Base-by-base conservation (phyloP, 2,329 filamentous ascomycete species). In the Diaporthe humulicola region DNA sequence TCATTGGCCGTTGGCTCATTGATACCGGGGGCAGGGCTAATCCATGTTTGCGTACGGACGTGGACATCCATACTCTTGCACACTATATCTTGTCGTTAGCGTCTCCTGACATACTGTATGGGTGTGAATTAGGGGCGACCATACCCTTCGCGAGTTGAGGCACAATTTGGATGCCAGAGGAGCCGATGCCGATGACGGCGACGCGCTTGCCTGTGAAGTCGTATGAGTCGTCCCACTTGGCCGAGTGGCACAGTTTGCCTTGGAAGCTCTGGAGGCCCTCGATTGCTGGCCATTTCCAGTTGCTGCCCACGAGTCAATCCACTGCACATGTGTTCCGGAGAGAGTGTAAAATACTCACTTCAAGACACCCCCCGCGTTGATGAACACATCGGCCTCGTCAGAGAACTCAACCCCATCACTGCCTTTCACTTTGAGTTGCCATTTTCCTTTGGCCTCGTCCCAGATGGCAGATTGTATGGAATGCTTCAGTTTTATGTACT, bases 401-500 rank as follows among this genome's bases (percentile, higher is more conserved):
- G 33, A 33, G 19, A 72, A 67, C n/a, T 25, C 48, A 5, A 70
- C 48, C n/a, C n/a, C 25, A 50, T 50, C 48, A 64, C 42, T 56
- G 54, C 30, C 58, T 64, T 9, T 60, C 15, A 36, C 25, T 33
- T 30, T 74, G 64, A 58, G 58, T 38, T 61, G 38, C 58, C 58
- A 61, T 10, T 61, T 61, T 12, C 58, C 58, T 22, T 45, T 45
- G 38, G 15, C n/a, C 38, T 42, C 58, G 14, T 87, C 80, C 88
- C 87, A 89, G 0, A 74, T 77, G 3, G 82, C 84, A 70, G 82
- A 83, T 42, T 84, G 79, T 0, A 88, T 85, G 66, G 84, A 82
- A 17, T 83, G 85, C 72, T 84, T 82, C 50, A 88, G 82, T 73
- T 84, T 83, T 58, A 89, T 82, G 74, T 87, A 86, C 61, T 84